Base-by-base conservation (phyloP, 495 filamentous ascomycete genomes). In the Lepidopterella palustris region DNA sequence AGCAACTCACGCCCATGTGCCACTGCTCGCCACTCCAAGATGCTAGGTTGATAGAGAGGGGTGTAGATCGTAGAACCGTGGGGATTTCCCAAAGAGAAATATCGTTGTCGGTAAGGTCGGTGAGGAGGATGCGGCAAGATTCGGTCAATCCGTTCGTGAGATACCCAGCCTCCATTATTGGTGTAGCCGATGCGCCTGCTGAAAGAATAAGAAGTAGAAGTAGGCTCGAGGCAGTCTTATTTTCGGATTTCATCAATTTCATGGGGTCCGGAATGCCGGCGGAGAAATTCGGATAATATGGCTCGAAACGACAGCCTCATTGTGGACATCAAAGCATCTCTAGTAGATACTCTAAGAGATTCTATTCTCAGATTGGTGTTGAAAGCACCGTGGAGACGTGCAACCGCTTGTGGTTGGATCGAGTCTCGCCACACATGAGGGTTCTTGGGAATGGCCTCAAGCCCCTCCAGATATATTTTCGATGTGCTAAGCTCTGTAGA, bases 131-230 rank as follows among this genome's bases (percentile, higher is more conserved):
- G 18, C 61, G 64, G 53, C 50, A 59, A 29, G 64, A 57, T 45
- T 66, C 64, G 32, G 56, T 66, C 45, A 66, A 45, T 15, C 49
- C 45, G 51, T 56, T 64, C 3, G 51, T 60, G 29, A 61, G 53
- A 26, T 61, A 45, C 23, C 45, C 26, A 15, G 59, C 54, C 28
- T 57, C 59, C 35, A 58, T 27, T 18, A 50, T 60, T 2, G 57
- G 47, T 13, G 58, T 55, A 18, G 51, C 49, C n/a, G 55, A 61
- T n/a, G 55, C 56, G 26, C 64, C 64, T 25, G 57, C 62, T 20
- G 64, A 60, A 21, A 66, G 42, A 24, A 66, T 66, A 6, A 61
- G 49, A 47, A 66, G 55, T 18, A 66, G 45, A n/a, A 63, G 52
- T 13, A 67, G 52, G 45, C 51, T 57, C 20, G 56, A 53, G 15